A percentile compares a stretch with the other conserved stretches of the same genome.
Evolutionary conservation across 331 rosid species (phyloP).

Genomic region (Saraca asoca): DNA sequence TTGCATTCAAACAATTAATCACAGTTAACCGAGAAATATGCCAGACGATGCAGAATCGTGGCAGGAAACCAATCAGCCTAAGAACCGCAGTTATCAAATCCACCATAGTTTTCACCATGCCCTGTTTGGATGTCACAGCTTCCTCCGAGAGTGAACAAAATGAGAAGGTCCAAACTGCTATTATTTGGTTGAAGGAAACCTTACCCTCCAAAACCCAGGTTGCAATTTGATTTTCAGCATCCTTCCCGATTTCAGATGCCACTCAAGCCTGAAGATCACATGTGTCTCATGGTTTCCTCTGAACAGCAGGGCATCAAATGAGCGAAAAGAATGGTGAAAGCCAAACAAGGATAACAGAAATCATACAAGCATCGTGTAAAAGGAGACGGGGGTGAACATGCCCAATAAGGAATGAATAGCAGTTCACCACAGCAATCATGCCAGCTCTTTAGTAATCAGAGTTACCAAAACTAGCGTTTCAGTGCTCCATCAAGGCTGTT

Average conservation of each 20-base stretch:
- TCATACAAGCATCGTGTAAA: constrained; percentile 48
- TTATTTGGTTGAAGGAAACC: constrained; percentile 35
- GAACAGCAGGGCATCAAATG: constrained; percentile 28
- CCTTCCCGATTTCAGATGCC: constrained; percentile 33
- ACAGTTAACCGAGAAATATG: constrained; percentile 24
- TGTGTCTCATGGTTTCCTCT: constrained; percentile 38
- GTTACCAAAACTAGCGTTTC: constrained; percentile 35
- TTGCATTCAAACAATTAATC: constrained; percentile 36
- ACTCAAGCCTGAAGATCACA: constrained; percentile 38
- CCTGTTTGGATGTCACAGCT: constrained; percentile 14
- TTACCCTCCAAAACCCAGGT: constrained; percentile 31
- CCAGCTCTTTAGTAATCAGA: constrained; percentile 17
- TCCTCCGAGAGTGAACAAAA: constrained; percentile 26
- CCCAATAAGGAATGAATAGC: constrained; percentile 40
- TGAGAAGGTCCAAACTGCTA: constrained; percentile 21
- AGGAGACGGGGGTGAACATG: constrained; percentile 40
- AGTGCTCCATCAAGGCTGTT: constrained; percentile 90
- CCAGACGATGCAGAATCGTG: constrained; percentile 26
- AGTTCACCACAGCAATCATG: constrained; percentile 38
- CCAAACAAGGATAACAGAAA: constrained; percentile 40
- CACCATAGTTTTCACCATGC: constrained; percentile 23
- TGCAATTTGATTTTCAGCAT: constrained; percentile 22
- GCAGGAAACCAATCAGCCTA: constrained; percentile 33
- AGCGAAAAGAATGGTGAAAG: constrained; percentile 32
- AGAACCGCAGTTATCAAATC: constrained; percentile 27